Percentiles rank a stretch among this genome's conserved stretches.
phyloP scores from a whole-genome alignment of 2,329 filamentous ascomycete genomes.

The Penicillium rolfsii region DNA sequence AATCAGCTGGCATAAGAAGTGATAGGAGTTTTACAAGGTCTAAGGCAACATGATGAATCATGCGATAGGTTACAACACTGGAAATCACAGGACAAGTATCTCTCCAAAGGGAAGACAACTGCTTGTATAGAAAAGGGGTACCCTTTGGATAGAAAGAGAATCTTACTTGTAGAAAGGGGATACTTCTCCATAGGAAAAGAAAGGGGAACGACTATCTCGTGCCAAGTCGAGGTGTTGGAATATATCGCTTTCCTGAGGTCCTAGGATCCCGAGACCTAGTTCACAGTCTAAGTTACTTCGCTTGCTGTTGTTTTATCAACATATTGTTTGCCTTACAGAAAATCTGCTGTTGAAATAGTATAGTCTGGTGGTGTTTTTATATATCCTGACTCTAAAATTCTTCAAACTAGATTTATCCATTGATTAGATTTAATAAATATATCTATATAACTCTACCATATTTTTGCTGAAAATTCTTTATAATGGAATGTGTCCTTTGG shows the following conservation, averaged over 20 bases:
- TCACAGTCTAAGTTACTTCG: neutral
- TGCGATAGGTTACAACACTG: conserved; percentile 11
- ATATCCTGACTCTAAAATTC: neutral
- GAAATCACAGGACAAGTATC: conserved; percentile 8
- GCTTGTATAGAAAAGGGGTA: neutral
- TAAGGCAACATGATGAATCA: conserved; percentile 7
- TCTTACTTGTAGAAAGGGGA: conserved; percentile 3
- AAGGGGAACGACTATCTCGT: neutral
- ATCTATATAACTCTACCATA: neutral
- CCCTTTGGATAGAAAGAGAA: neutral
- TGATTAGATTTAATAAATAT: neutral
- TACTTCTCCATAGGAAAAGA: neutral
- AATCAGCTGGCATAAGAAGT: neutral
- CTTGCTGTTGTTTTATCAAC: neutral
- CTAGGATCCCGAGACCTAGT: neutral
- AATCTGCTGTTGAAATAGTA: neutral
- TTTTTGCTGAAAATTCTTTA: neutral
- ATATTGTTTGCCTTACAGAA: neutral
- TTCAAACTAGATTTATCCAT: neutral
- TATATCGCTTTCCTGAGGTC: neutral
- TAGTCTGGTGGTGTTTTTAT: neutral
- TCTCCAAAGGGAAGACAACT: conserved; percentile 7
- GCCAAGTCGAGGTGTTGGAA: neutral
- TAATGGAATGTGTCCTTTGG: neutral
- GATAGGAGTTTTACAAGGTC: neutral